phyloP scores from a whole-genome alignment of 2,329 filamentous ascomycete genomes.

The Pseudogymnoascus sp. region DNA sequence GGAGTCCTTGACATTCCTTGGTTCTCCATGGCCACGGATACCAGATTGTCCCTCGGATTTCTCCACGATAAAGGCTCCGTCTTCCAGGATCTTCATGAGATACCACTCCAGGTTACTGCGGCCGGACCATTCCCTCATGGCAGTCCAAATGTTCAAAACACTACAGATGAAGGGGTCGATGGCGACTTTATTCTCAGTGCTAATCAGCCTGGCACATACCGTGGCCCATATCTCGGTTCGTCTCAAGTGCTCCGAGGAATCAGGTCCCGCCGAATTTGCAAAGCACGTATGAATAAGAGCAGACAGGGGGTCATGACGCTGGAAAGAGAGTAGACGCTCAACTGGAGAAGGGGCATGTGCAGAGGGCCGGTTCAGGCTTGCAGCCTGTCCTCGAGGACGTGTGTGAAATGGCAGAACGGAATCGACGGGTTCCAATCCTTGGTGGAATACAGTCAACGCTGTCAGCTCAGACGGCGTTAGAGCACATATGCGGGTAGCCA shows the following conservation, averaged over 20 bases:
- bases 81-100: constrained; percentile 87
- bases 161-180: constrained; percentile 75
- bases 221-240: constrained; percentile 83
- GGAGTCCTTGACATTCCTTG: constrained; percentile 70
- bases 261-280: constrained; percentile 73
- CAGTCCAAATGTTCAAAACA: constrained; percentile 79
- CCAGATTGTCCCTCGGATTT: constrained; percentile 71
- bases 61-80: constrained; percentile 84
- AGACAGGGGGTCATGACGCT: constrained; percentile 78
- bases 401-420: constrained; percentile 68
- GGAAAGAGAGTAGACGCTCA: constrained; percentile 78
- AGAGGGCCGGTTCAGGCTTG: constrained; percentile 38
- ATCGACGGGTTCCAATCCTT: constrained; percentile 71
- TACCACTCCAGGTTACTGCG: constrained; percentile 87
- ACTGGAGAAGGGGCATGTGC: constrained; percentile 54
- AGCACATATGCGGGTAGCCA: constrained; percentile 72
- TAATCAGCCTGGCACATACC: constrained; percentile 72
- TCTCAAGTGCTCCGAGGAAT: constrained; percentile 71
- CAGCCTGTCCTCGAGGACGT: constrained; percentile 35
- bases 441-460: constrained; percentile 68
- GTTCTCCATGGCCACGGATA: constrained; percentile 60
- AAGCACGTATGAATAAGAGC: constrained; percentile 83
- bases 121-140: constrained; percentile 82
- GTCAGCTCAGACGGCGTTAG: constrained; percentile 70
- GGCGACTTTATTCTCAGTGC: constrained; percentile 61